Evolutionary conservation across 129 eudicot genomes (phyloP).

Genomic region (Flaveria linearis): DNA sequence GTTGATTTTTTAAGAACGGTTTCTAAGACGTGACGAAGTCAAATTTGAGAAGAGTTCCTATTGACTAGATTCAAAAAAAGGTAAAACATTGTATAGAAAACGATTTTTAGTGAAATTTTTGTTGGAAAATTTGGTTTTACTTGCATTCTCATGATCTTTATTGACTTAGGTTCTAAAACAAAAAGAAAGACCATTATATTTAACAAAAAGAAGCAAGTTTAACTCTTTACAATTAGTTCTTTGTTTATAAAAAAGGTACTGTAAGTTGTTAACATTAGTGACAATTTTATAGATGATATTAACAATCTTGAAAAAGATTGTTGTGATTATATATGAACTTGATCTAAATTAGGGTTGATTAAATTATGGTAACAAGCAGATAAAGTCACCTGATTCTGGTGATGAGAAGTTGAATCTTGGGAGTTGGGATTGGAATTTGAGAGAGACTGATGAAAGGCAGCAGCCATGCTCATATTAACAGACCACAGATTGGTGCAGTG

Average conservation of each 20-base stretch:
- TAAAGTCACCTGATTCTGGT: constrained; percentile 28
- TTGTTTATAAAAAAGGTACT: not conserved
- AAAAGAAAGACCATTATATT: not conserved
- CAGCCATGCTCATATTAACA: constrained; percentile 70
- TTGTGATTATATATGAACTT: not conserved
- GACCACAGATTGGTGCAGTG: constrained; percentile 93
- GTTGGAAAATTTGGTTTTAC: not conserved
- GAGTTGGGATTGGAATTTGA: constrained; percentile 36
- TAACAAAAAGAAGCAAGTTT: not conserved
- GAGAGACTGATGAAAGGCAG: constrained; percentile 53
- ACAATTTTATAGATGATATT: not conserved
- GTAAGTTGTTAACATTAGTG: not conserved
- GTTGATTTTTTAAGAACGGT: not conserved
- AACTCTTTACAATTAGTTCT: not conserved
- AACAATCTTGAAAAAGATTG: constrained; percentile 21
- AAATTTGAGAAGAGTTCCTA: not conserved
- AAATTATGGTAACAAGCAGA: not conserved
- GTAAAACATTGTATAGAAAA: not conserved
- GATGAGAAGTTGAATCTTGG: constrained; percentile 30
- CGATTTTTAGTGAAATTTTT: not conserved
- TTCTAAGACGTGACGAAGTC: not conserved
- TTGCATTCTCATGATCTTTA: not conserved
- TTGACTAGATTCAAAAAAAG: not conserved
- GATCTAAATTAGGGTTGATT: constrained; percentile 10
- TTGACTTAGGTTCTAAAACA: too few species aligned